phyloP scores from a whole-genome alignment of 2,329 filamentous ascomycete genomes.

The Westerdykella aurantiaca region DNA sequence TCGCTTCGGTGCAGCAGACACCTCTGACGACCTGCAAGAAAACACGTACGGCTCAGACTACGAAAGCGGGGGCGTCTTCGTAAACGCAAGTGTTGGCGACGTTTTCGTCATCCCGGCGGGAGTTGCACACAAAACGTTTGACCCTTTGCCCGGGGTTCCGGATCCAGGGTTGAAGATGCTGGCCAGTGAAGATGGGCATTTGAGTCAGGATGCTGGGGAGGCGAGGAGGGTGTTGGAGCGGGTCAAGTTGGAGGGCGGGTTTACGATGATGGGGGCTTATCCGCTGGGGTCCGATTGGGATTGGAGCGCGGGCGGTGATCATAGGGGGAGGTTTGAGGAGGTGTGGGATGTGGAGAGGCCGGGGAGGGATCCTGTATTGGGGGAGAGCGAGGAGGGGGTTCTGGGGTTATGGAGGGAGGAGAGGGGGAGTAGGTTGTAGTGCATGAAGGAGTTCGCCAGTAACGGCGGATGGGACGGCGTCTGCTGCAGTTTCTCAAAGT shows the following conservation, averaged over 20 bases:
- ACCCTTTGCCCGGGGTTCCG: constrained; percentile 34
- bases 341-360: constrained; percentile 46
- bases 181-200: constrained; percentile 39
- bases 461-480: no score
- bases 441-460: no score
- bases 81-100: constrained; percentile 49
- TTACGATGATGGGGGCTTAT: constrained; percentile 56
- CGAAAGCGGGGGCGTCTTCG: constrained; percentile 47
- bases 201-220: constrained; percentile 25
- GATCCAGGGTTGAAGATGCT: constrained; percentile 36
- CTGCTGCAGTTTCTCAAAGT: no score
- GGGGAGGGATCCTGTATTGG: constrained; percentile 46
- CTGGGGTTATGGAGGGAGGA: constrained; percentile 31
- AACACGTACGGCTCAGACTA: constrained; percentile 37
- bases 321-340: constrained; percentile 38
- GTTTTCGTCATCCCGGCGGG: constrained; percentile 56
- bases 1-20: constrained; percentile 52
- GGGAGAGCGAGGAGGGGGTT: constrained; percentile 34
- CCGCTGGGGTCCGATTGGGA: constrained; percentile 47
- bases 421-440: not conserved
- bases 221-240: constrained; percentile 31
- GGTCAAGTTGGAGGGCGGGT: constrained; percentile 39
- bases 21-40: constrained; percentile 23
- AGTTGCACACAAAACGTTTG: constrained; percentile 51
- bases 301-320: constrained; percentile 44